phyloP scores from a whole-genome alignment of 495 filamentous ascomycete species.

The Tuber brumale region DNA sequence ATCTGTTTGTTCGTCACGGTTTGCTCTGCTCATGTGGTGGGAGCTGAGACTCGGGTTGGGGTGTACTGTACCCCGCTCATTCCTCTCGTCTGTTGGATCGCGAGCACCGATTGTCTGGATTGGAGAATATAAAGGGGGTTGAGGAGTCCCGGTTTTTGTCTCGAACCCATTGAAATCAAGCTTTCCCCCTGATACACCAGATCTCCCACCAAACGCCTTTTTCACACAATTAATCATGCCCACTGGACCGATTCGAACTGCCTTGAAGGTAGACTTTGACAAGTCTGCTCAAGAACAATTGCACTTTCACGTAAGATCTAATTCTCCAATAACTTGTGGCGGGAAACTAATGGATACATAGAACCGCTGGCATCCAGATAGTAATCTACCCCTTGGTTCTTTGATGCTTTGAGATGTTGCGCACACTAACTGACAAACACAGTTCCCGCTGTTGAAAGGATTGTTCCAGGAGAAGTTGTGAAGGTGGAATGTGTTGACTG shows the following conservation, averaged over 20 bases:
- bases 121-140: neutral
- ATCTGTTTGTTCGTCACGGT: neutral
- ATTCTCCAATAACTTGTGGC: neutral
- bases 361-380: conserved; percentile 95
- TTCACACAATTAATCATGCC: conserved; percentile 19
- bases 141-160: neutral
- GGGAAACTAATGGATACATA: conserved; percentile 41
- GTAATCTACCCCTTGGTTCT: conserved; percentile 46
- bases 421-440: conserved; percentile 14
- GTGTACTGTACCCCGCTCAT: neutral
- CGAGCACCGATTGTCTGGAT: neutral
- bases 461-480: conserved; percentile 79
- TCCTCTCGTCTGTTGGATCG: neutral
- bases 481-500: conserved; percentile 95
- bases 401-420: neutral
- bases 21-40: neutral
- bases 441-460: conserved; percentile 72
- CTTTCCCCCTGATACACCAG: neutral
- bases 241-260: conserved; percentile 30
- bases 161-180: neutral
- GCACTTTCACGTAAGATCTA: conserved; percentile 62
- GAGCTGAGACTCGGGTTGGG: neutral
- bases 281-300: conserved; percentile 70
- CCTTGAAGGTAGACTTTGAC: conserved; percentile 62
- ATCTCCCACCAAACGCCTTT: neutral